A percentile compares a stretch with the other conserved stretches of the same genome.
Conservation (phyloP, 2,329 filamentous ascomycete species). For the Pseudogymnoascus sp. region DNA sequence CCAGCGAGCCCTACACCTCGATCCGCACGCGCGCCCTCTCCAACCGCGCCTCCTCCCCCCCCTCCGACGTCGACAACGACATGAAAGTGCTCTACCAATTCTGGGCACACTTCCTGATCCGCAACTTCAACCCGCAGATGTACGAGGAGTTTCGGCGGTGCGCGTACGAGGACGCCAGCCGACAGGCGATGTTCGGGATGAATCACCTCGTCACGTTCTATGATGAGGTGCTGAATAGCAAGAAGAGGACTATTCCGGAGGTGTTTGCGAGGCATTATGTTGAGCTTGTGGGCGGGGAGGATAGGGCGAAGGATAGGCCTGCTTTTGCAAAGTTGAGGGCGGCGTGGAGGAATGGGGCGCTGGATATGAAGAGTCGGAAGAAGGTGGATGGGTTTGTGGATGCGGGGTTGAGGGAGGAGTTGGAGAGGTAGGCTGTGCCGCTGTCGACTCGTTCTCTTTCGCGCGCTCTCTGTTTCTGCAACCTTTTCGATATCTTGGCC, state of each 20-base stretch:
- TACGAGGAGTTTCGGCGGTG: conserved; percentile 65
- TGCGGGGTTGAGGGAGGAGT: conserved; percentile 40
- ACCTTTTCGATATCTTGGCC: background rate
- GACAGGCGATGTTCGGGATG: conserved; percentile 47
- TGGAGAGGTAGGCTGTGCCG: conserved; percentile 33
- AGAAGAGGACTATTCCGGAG: conserved; percentile 40
- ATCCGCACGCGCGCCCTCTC: conserved; percentile 35
- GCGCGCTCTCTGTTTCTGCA: background rate
- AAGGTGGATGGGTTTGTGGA: conserved; percentile 46
- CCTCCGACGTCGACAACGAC: conserved; percentile 40
- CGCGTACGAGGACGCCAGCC: conserved; percentile 55
- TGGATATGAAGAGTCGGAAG: conserved; percentile 49
- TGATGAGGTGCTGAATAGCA: conserved; percentile 45
- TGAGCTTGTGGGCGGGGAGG: conserved; percentile 43
- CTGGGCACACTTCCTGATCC: conserved; percentile 65
- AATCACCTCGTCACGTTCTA: conserved; percentile 59
- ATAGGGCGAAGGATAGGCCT: conserved; percentile 31
- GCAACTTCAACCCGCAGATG: conserved; percentile 67
- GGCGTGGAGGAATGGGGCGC: conserved; percentile 45
- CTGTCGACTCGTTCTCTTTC: background rate
- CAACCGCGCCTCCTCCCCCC: conserved; percentile 27
- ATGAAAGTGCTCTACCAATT: conserved; percentile 65
- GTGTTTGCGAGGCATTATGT: conserved; percentile 48
- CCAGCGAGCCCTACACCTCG: conserved; percentile 29
- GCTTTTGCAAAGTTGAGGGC: conserved; percentile 44